Evolutionary conservation across 2,329 filamentous ascomycete species (phyloP).

Genomic region (Bisporella sp.): DNA sequence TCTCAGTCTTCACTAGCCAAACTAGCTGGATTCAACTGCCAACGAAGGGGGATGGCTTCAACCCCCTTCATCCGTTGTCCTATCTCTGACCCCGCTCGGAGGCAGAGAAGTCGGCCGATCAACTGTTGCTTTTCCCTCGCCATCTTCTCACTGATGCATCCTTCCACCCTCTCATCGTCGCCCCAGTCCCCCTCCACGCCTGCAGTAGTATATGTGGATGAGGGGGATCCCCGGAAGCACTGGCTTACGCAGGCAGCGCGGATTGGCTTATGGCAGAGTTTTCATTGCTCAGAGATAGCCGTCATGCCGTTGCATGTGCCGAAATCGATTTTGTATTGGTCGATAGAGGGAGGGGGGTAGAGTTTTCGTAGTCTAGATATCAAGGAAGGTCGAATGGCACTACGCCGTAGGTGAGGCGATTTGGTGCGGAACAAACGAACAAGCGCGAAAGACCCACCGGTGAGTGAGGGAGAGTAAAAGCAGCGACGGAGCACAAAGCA

Average conservation of each 20-base stretch:
- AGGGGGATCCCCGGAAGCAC: slow-evolving; percentile 22
- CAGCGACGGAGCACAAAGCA: slow-evolving; percentile 5
- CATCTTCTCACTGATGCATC: background rate
- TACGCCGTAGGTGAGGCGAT: slow-evolving; percentile 14
- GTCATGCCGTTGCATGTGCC: slow-evolving; percentile 22
- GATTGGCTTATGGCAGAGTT: slow-evolving; percentile 23
- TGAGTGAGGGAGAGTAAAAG: slow-evolving; percentile 14
- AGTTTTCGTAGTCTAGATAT: slow-evolving; percentile 10
- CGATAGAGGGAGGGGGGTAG: slow-evolving; percentile 10
- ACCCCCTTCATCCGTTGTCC: slow-evolving; percentile 24
- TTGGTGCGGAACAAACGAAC: slow-evolving; percentile 25
- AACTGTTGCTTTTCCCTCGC: slow-evolving; percentile 11
- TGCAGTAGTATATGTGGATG: slow-evolving; percentile 22
- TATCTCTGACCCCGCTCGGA: slow-evolving; percentile 31
- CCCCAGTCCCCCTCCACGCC: slow-evolving; percentile 13
- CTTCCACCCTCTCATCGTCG: slow-evolving; percentile 11
- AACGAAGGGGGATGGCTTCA: slow-evolving; percentile 25
- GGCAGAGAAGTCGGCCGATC: slow-evolving; percentile 26
- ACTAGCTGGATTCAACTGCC: slow-evolving; percentile 13
- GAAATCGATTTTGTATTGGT: slow-evolving; percentile 19
- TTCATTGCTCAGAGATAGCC: slow-evolving; percentile 28
- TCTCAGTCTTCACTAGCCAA: slow-evolving; percentile 27
- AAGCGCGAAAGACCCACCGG: slow-evolving; percentile 31
- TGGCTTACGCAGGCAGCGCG: slow-evolving; percentile 19
- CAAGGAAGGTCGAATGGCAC: slow-evolving; percentile 3